These are phyloP conservation scores for Globisporangium nunn DNA, from an alignment of 352 stramenopile species.

Conservation along the genomic window DNA sequence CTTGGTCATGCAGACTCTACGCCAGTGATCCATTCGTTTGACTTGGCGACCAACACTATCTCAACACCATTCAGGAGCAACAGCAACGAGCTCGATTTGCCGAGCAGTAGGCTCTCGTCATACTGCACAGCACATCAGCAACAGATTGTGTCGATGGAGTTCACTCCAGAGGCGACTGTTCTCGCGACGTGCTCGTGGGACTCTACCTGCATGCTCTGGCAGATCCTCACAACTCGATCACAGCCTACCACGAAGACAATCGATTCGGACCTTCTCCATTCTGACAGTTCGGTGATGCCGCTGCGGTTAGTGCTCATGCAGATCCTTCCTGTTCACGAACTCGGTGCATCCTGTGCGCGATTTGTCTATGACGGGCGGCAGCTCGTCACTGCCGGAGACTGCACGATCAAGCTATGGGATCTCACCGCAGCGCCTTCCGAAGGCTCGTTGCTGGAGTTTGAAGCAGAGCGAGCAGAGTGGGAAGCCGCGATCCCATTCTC, in stretches of 20 bases:
- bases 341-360: slow-evolving; percentile 19
- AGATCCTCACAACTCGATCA: slow-evolving; percentile 7
- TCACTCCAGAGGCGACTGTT: slow-evolving; percentile 22
- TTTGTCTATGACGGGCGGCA: slow-evolving; percentile 34
- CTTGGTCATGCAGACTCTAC: not conserved
- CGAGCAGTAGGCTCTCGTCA: too few species aligned
- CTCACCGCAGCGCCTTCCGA: slow-evolving; percentile 8
- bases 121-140: slow-evolving; percentile 36
- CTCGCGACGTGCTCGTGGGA: slow-evolving; percentile 53
- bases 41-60: slow-evolving; percentile 5
- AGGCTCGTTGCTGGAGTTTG: slow-evolving; percentile 1
- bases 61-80: not conserved
- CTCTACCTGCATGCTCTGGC: slow-evolving; percentile 57
- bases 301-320: slow-evolving; percentile 18
- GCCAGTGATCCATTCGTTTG: slow-evolving; percentile 8
- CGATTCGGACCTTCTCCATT: not conserved
- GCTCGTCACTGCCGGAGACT: slow-evolving; percentile 37
- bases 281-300: not conserved
- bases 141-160: slow-evolving; percentile 37
- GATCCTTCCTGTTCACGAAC: slow-evolving; percentile 35
- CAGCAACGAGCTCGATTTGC: not conserved
- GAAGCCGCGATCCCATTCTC: slow-evolving; percentile 26
- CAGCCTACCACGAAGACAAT: too few species aligned
- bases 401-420: slow-evolving; percentile 41
- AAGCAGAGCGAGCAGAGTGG: slow-evolving; percentile 22